phyloP scores from a whole-genome alignment of 352 stramenopile genomes.

The Aphanomyces euteiches region DNA sequence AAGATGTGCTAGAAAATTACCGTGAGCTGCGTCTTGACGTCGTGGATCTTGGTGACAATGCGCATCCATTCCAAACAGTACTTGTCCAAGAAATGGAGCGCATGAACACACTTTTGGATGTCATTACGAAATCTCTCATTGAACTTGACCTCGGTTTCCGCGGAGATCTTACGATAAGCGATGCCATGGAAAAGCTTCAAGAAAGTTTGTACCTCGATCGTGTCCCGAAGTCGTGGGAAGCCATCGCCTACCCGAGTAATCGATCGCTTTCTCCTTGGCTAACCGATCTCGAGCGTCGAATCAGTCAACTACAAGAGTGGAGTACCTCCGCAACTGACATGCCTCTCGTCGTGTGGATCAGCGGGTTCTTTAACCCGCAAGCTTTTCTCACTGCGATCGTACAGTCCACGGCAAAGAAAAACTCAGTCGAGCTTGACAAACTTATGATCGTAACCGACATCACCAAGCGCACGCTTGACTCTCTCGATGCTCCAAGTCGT shows the following conservation, averaged over 20 bases:
- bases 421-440: slow-evolving; percentile 79
- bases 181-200: slow-evolving; percentile 82
- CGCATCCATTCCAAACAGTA: slow-evolving; percentile 89
- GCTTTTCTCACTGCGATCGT: slow-evolving; percentile 82
- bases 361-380: slow-evolving; percentile 79
- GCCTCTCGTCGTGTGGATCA: slow-evolving; percentile 78
- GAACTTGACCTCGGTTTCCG: slow-evolving; percentile 86
- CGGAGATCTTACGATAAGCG: slow-evolving; percentile 85
- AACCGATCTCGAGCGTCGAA: slow-evolving; percentile 77
- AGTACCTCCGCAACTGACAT: slow-evolving; percentile 65
- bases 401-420: slow-evolving; percentile 69
- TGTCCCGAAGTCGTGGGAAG: slow-evolving; percentile 70
- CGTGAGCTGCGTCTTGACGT: slow-evolving; percentile 81
- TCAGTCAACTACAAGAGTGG: slow-evolving; percentile 86
- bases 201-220: slow-evolving; percentile 70
- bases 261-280: slow-evolving; percentile 79
- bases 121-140: slow-evolving; percentile 71
- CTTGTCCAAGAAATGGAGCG: slow-evolving; percentile 87
- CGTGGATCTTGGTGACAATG: slow-evolving; percentile 78
- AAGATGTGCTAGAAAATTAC: slow-evolving; percentile 89
- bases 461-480: slow-evolving; percentile 82
- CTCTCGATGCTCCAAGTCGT: slow-evolving; percentile 72
- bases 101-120: slow-evolving; percentile 78
- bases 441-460: slow-evolving; percentile 75
- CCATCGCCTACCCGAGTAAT: slow-evolving; percentile 71